A percentile compares a stretch with the other conserved stretches of the same genome.
Evolutionary conservation across 2,329 filamentous ascomycete genomes (phyloP).

Genomic region (Stagonosporopsis chrysanthemi): DNA sequence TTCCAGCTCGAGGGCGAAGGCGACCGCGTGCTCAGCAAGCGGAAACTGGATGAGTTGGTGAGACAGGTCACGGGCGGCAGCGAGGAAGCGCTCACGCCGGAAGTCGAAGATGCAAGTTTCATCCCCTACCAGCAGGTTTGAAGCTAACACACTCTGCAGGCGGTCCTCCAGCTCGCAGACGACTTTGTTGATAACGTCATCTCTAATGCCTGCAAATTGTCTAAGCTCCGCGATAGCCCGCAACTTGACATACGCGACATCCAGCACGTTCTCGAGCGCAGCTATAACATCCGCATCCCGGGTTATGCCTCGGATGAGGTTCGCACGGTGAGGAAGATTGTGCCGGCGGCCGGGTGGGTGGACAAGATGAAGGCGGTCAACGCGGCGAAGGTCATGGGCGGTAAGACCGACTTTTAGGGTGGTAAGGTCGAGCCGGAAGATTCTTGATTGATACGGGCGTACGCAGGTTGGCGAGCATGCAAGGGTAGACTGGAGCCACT

Average conservation of each 20-base stretch:
- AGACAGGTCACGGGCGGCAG: conserved; percentile 88
- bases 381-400: conserved; percentile 78
- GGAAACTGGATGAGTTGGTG: conserved; percentile 94
- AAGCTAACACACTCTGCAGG: conserved; percentile 59
- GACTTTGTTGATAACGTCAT: conserved; percentile 94
- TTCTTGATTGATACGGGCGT: background rate
- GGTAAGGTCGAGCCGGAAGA: background rate
- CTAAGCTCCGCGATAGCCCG: conserved; percentile 90
- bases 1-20: conserved; percentile 92
- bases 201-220: conserved; percentile 84
- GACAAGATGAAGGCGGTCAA: conserved; percentile 97
- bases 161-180: conserved; percentile 86
- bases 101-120: conserved; percentile 90
- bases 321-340: conserved; percentile 90
- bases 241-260: conserved; percentile 81
- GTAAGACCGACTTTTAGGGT: conserved; percentile 50
- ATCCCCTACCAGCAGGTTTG: background rate
- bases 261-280: conserved; percentile 64
- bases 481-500: background rate
- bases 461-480: background rate
- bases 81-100: conserved; percentile 82
- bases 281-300: conserved; percentile 81
- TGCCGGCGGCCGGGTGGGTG: conserved; percentile 88
- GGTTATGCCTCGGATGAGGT: conserved; percentile 95
- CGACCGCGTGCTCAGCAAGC: conserved; percentile 94